phyloP scores from a whole-genome alignment of 805 yeast species.

The Zygoascus biomembranicola region DNA sequence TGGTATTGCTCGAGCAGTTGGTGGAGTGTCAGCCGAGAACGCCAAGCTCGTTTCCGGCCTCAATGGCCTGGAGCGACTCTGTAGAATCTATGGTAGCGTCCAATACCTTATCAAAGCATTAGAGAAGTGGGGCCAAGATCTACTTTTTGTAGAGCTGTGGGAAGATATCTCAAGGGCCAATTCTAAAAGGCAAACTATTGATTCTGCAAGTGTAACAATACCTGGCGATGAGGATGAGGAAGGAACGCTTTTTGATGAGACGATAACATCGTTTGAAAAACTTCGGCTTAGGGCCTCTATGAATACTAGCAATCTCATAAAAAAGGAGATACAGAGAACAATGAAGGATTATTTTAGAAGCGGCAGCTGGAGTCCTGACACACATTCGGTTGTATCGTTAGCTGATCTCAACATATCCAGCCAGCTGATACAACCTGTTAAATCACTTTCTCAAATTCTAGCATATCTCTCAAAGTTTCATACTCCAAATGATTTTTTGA shows the following conservation, averaged over 20 bases:
- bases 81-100: slow-evolving; percentile 32
- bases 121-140: slow-evolving; percentile 37
- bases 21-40: slow-evolving; percentile 26
- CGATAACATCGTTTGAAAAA: slow-evolving; percentile 32
- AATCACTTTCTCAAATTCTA: slow-evolving; percentile 25
- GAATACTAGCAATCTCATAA: slow-evolving; percentile 27
- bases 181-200: slow-evolving; percentile 3
- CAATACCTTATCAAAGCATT: slow-evolving; percentile 33
- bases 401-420: slow-evolving; percentile 11
- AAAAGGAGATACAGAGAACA: slow-evolving; percentile 29
- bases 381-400: slow-evolving; percentile 3
- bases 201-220: slow-evolving; percentile 5
- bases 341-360: slow-evolving; percentile 32
- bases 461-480: slow-evolving; percentile 25
- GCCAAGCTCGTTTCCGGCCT: slow-evolving; percentile 25
- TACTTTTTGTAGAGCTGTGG: slow-evolving; percentile 38
- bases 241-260: slow-evolving; percentile 38
- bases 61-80: slow-evolving; percentile 34
- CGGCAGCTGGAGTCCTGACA: slow-evolving; percentile 24
- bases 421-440: slow-evolving; percentile 23
- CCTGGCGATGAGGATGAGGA: slow-evolving; percentile 23
- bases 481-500: slow-evolving; percentile 26
- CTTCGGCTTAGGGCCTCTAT: slow-evolving; percentile 26
- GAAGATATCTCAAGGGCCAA: slow-evolving; percentile 25
- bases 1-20: slow-evolving; percentile 28